These are phyloP conservation scores for Clavaria fumosa DNA, from an alignment of 768 basidiomycete genomes.

Conservation along the genomic window DNA sequence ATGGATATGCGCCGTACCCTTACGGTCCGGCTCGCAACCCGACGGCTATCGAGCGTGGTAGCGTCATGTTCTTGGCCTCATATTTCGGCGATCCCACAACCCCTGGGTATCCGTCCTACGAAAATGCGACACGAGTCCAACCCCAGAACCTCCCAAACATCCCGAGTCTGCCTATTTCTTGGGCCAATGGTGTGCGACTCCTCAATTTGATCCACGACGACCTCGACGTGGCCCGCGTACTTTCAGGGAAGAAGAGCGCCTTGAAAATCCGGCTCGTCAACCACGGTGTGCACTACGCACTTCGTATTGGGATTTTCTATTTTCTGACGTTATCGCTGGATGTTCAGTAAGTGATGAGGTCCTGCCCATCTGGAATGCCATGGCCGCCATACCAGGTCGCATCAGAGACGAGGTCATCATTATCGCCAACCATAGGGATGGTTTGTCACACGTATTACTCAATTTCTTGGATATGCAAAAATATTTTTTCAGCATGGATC, in stretches of 20 bases:
- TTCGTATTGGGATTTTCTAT: not conserved
- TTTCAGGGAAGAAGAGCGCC: constrained; percentile 36
- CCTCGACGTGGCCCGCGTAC: constrained; percentile 14
- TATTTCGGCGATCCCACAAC: constrained; percentile 77
- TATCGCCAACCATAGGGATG: constrained; percentile 63
- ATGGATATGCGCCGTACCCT: constrained; percentile 69
- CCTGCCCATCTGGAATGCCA: constrained; percentile 53
- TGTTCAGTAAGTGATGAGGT: no score
- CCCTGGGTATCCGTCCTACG: constrained; percentile 77
- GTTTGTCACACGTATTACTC: constrained; percentile 16
- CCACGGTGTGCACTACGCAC: constrained; percentile 25
- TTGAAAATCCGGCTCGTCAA: constrained; percentile 37
- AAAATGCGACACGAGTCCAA: constrained; percentile 50
- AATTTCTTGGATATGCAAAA: not conserved
- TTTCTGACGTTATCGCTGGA: no score
- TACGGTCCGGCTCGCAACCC: constrained; percentile 81
- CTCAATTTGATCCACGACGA: constrained; percentile 38
- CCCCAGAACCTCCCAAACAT: constrained; percentile 54
- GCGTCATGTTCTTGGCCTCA: constrained; percentile 50
- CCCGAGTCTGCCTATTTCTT: constrained; percentile 83
- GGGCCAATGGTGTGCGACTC: constrained; percentile 62
- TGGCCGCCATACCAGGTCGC: constrained; percentile 48
- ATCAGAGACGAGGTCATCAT: constrained; percentile 53
- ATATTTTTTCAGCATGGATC: constrained; percentile 39
- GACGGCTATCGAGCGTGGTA: constrained; percentile 75